Percentiles rank a stretch among this genome's conserved stretches.
These are phyloP conservation scores for Clonostachys solani DNA, from an alignment of 2,329 filamentous ascomycete species.

Conservation along the genomic window DNA sequence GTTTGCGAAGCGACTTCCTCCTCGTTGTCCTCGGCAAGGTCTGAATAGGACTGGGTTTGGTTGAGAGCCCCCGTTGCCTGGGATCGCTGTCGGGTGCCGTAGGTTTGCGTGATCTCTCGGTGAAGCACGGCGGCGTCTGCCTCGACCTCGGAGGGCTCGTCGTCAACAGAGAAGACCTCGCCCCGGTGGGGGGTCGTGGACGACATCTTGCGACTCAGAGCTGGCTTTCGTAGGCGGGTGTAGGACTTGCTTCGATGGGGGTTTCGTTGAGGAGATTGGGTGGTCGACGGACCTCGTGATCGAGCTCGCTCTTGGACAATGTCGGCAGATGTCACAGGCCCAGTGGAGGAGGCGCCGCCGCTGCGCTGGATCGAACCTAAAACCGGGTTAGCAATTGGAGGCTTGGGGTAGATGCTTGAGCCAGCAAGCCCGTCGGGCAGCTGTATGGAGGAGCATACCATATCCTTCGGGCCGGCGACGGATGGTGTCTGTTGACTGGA, in stretches of 20 bases:
- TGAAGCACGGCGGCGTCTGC: slow-evolving; percentile 55
- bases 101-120: slow-evolving; percentile 18
- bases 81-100: slow-evolving; percentile 23
- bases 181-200: slow-evolving; percentile 77
- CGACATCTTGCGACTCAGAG: slow-evolving; percentile 68
- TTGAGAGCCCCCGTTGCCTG: slow-evolving; percentile 24
- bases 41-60: slow-evolving; percentile 33
- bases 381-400: neutral
- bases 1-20: slow-evolving; percentile 4
- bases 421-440: neutral
- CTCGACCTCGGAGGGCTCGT: slow-evolving; percentile 77
- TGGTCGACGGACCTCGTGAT: slow-evolving; percentile 1
- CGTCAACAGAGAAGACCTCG: slow-evolving; percentile 86
- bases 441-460: slow-evolving; percentile 37
- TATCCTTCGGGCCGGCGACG: slow-evolving; percentile 54
- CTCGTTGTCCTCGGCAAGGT: slow-evolving; percentile 11
- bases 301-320: neutral
- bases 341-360: neutral
- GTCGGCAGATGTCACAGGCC: neutral
- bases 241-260: slow-evolving; percentile 40
- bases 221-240: slow-evolving; percentile 63
- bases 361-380: slow-evolving; percentile 1
- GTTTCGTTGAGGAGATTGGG: slow-evolving; percentile 39
- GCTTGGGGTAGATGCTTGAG: neutral
- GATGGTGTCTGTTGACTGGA: slow-evolving; percentile 56